These are phyloP conservation scores for Dryadomyces quercivorus DNA, from an alignment of 2,329 filamentous ascomycete genomes.

Conservation along the genomic window DNA sequence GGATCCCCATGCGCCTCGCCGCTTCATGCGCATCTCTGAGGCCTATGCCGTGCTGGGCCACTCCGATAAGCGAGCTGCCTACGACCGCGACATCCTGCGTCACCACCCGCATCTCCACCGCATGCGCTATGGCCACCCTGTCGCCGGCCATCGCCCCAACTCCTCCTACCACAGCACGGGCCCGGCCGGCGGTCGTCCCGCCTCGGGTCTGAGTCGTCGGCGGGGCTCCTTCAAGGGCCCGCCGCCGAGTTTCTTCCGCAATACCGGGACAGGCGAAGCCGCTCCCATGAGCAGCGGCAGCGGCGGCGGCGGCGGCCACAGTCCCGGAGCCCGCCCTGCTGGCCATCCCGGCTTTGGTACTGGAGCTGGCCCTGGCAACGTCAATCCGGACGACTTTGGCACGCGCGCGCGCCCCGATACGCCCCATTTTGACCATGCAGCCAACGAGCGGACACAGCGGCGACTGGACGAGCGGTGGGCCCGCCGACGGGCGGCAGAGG, in stretches of 20 bases:
- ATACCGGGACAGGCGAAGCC: constrained; percentile 18
- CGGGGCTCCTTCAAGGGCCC: constrained; percentile 70
- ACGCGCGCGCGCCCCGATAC: constrained; percentile 34
- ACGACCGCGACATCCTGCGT: constrained; percentile 60
- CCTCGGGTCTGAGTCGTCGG: constrained; percentile 69
- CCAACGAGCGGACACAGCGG: constrained; percentile 63
- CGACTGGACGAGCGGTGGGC: constrained; percentile 41
- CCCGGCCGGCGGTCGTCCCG: constrained; percentile 62
- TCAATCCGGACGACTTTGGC: constrained; percentile 11
- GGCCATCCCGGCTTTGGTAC: constrained; percentile 12
- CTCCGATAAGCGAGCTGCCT: constrained; percentile 60
- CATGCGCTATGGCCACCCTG: constrained; percentile 18
- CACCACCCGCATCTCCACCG: constrained; percentile 19
- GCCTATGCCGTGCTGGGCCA: constrained; percentile 70
- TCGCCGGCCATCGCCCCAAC: constrained; percentile 15
- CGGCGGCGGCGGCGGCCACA: constrained; percentile 39
- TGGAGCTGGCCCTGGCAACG: constrained; percentile 5
- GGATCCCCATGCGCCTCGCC: constrained; percentile 58
- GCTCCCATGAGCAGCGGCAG: constrained; percentile 11
- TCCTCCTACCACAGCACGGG: constrained; percentile 44
- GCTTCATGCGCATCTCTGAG: constrained; percentile 74
- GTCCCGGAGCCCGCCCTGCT: constrained; percentile 36
- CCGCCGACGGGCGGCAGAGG: constrained; percentile 19
- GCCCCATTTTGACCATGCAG: constrained; percentile 65
- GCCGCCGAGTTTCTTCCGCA: constrained; percentile 77